These are phyloP conservation scores for Dactylellina cionopaga DNA, from an alignment of 2,329 filamentous ascomycete genomes.

Conservation along the genomic window DNA sequence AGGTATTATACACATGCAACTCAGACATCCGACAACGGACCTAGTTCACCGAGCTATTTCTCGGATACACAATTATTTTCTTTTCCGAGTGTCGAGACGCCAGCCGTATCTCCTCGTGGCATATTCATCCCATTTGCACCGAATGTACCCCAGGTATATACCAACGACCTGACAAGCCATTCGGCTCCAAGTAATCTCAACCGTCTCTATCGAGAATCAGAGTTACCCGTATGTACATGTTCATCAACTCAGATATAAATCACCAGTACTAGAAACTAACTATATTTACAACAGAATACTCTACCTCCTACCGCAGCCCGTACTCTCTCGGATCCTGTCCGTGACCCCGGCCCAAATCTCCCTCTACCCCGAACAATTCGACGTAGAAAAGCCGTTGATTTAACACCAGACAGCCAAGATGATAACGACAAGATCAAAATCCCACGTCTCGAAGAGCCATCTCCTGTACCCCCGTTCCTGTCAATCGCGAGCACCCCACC, in stretches of 20 bases:
- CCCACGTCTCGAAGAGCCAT: background rate
- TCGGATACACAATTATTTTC: background rate
- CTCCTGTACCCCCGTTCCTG: slow-evolving; percentile 28
- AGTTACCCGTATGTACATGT: slow-evolving; percentile 15
- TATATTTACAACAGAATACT: slow-evolving; percentile 7
- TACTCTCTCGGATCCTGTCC: slow-evolving; percentile 27
- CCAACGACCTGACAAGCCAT: slow-evolving; percentile 32
- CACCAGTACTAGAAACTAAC: background rate
- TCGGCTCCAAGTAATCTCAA: slow-evolving; percentile 41
- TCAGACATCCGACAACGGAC: background rate
- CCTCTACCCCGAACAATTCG: slow-evolving; percentile 47
- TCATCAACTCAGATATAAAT: too few relatives aligned
- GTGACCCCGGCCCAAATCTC: slow-evolving; percentile 35
- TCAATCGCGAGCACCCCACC: slow-evolving; percentile 10
- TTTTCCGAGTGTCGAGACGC: background rate
- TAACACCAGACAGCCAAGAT: background rate
- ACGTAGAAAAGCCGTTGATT: slow-evolving; percentile 38
- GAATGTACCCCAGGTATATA: slow-evolving; percentile 41
- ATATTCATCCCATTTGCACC: slow-evolving; percentile 18
- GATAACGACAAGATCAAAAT: slow-evolving; percentile 27
- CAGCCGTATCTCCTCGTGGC: slow-evolving; percentile 1
- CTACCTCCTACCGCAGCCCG: background rate
- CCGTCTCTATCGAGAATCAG: slow-evolving; percentile 26
- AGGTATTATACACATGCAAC: slow-evolving; percentile 4
- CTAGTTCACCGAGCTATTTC: background rate